Base-by-base conservation (phyloP, 371 early-diverging fungal genomes). In the Apophysomyces ossiformis region DNA sequence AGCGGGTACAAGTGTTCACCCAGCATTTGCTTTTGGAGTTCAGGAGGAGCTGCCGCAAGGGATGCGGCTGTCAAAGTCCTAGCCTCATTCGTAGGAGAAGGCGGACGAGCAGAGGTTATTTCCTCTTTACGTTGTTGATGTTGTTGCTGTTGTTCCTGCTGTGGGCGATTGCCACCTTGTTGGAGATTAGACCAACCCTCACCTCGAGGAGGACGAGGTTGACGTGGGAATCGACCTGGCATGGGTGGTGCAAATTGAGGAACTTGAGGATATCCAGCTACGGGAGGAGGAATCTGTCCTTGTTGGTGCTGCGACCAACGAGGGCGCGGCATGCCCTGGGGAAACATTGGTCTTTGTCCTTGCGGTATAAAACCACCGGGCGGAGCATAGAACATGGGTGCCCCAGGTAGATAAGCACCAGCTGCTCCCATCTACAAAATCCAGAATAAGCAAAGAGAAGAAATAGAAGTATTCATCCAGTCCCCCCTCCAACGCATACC, bases 1-100 rank as follows among this genome's bases (percentile, higher is more conserved):
- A 89, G 78, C 37, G 97, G 97, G 85, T 92, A 99, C 64, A 99
- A 85, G 63, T 89, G 88, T 86, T 99, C 98, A 70, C 99, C 99
- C 37, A 99, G 88, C 84, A 93, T 89, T 72, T 92, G 94, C 88
- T 97, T 97, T 85, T 97, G 97, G 65, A 90, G 83, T 58, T 94
- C 96, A 59, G 91, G 84, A 15, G 90, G 84, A 41, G 92, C 88
- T 60, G 91, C 86, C 54, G 94, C 95, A 57, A 98, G 85, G 44
- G 89, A 81, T 32, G 94, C 92, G 32, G 93, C 92, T 58, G 89
- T 92, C 70, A 96, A 81, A 59, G 84, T 21, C 7, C 9, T 50
- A 8, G 18, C 54, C n/a, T 21, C 21, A 2, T 21, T 79, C 63
- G 81, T 77, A 71, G 71, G 76, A 71, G 61, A 73, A 58, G 18